Evolutionary conservation across 257 asterid species (phyloP), one percentile per base, ranked within the genome.

Genomic region (Solanum piurae): DNA sequence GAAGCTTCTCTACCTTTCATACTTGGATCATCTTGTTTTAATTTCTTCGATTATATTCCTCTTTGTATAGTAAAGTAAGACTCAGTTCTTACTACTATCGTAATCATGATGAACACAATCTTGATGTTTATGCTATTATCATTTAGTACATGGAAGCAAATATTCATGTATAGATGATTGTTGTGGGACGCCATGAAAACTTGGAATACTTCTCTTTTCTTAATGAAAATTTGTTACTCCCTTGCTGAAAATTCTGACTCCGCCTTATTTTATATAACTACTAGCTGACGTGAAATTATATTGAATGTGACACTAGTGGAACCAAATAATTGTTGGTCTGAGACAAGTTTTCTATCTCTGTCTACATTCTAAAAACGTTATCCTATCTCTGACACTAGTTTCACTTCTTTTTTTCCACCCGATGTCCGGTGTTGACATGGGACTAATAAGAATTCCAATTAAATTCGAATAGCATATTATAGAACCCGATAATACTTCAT

Each of bases 31-130:
- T 82, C 86, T 82, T 82, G 29, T 49, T 46, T 49, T 49, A 52
- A 2, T 82, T 0, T 49, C 29, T 31, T 46, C 5, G 6, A 44
- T 80, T 14, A 49, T 49, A 27, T 29, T 10, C 31, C 31, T 31
- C 7, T 16, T 33, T 72, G 40, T 80, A 29, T 82, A 29, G 69
- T 82, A 21, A 52, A 29, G 69, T 29, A 49, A 46, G 27, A 31
- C 38, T 31, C 42, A 46, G 1, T 82, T 82, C 42, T 31, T 29
- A 18, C 10, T 11, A 29, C 42, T 46, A 18, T 18, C 31, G 86
- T 82, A 82, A 49, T 82, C 42, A 27, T 46, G 68, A 80, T 46
- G 42, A 80, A 69, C 42, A 46, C 29, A 29, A 82, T 82, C 86
- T 82, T 82, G 71, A 82, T 82, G 86, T 82, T 14, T 29, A 29